Conservation (phyloP, 73 alveolate species). For the Tetrahymena thermophila region DNA sequence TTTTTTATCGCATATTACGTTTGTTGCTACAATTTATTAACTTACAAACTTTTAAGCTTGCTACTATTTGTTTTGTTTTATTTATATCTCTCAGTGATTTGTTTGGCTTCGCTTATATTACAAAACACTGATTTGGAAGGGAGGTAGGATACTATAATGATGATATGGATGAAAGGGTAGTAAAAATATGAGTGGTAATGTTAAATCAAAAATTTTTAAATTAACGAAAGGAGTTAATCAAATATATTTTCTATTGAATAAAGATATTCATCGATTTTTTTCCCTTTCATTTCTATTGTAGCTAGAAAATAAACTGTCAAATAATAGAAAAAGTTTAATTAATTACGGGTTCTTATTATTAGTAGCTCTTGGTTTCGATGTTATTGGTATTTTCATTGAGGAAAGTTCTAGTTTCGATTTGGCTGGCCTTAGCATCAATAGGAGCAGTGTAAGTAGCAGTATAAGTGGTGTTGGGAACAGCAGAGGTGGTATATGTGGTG, state of each 20-base stretch:
- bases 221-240: not conserved
- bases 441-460: not conserved
- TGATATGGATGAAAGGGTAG: not conserved
- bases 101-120: not conserved
- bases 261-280: not conserved
- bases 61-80: not conserved
- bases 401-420: not conserved
- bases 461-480: not conserved
- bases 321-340: not conserved
- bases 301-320: not conserved
- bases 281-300: not conserved
- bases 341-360: not conserved
- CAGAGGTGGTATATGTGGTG: not conserved
- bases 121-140: not conserved
- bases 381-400: not conserved
- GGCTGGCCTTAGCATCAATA: slow-evolving; percentile 1
- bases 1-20: not conserved
- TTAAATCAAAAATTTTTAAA: no score
- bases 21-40: not conserved
- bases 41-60: not conserved
- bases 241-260: not conserved
- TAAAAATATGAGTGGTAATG: no score
- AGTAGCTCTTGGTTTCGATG: not conserved
- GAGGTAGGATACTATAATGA: not conserved
- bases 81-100: not conserved